A percentile compares a stretch with the other conserved stretches of the same genome.
Evolutionary conservation across 2,329 filamentous ascomycete genomes (phyloP).

Genomic region (Juglanconis juglandina): DNA sequence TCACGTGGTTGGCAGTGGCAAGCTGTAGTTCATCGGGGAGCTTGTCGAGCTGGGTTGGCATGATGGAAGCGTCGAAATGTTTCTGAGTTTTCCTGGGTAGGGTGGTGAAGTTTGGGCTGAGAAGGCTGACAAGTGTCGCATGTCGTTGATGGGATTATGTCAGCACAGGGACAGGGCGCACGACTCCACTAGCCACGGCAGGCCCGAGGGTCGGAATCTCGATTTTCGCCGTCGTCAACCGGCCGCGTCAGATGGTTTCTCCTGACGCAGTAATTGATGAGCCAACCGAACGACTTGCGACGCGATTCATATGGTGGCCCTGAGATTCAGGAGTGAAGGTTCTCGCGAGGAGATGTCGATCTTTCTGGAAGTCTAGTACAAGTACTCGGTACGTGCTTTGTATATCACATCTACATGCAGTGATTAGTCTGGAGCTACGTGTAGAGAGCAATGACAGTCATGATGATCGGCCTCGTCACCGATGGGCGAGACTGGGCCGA

Average conservation of each 20-base stretch:
- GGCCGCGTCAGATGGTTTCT: too few species aligned
- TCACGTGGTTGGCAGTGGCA: slow-evolving; percentile 66
- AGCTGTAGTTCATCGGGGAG: slow-evolving; percentile 42
- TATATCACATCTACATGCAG: too few species aligned
- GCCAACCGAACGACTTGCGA: too few species aligned
- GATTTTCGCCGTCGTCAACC: background rate
- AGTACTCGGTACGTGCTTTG: background rate
- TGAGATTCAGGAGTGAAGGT: background rate
- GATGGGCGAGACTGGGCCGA: too few species aligned
- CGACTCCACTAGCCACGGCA: background rate
- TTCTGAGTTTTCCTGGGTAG: slow-evolving; percentile 18
- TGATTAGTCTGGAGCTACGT: too few species aligned
- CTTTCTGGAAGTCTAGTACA: background rate
- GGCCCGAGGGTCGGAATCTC: background rate
- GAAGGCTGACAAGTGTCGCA: background rate
- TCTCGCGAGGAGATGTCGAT: background rate
- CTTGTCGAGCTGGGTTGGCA: slow-evolving; percentile 32
- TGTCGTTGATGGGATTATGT: slow-evolving; percentile 2
- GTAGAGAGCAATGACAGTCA: too few species aligned
- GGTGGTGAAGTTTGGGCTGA: background rate
- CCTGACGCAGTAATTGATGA: too few species aligned
- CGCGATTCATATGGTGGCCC: background rate
- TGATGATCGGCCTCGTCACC: background rate
- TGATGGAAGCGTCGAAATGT: slow-evolving; percentile 18
- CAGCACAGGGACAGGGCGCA: background rate